Percentiles rank a stretch among this genome's conserved stretches.
Evolutionary conservation across 2,329 filamentous ascomycete genomes (phyloP).

Genomic region (Alternaria burnsii): DNA sequence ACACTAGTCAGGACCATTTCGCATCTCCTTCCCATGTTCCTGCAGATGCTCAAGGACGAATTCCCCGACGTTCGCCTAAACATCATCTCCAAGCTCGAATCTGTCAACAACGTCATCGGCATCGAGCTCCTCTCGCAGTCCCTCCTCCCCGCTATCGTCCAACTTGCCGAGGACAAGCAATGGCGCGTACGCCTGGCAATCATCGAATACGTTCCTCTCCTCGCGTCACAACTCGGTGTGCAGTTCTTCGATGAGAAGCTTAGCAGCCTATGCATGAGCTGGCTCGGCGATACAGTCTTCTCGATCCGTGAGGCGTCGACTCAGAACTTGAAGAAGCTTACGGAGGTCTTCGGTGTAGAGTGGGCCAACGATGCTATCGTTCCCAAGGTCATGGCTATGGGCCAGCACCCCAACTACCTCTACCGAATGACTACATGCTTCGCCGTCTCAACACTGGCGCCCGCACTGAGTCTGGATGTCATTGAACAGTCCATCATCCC

Average conservation of each 20-base stretch:
- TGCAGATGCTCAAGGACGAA: conserved; percentile 99
- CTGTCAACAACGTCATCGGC: conserved; percentile 97
- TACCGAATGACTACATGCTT: conserved; percentile 99
- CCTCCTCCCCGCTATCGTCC: conserved; percentile 94
- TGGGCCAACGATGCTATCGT: conserved; percentile 98
- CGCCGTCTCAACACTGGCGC: conserved; percentile 92
- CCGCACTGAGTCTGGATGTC: conserved; percentile 90
- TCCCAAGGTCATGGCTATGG: conserved; percentile 98
- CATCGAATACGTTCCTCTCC: conserved; percentile 97
- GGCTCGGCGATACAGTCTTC: conserved; percentile 98
- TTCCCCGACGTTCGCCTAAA: conserved; percentile 97
- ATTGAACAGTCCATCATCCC: conserved; percentile 93
- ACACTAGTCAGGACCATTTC: conserved; percentile 77
- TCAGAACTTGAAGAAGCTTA: conserved; percentile 96
- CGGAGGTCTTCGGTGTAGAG: conserved; percentile 96
- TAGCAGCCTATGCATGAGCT: conserved; percentile 94
- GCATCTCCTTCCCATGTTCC: conserved; percentile 96
- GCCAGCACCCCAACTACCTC: conserved; percentile 96
- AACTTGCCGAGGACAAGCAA: conserved; percentile 98
- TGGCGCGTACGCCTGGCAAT: conserved; percentile 98
- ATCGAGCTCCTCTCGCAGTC: conserved; percentile 97
- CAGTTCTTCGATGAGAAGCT: conserved; percentile 99
- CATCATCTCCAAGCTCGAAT: conserved; percentile 99
- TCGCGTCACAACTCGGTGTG: conserved; percentile 94
- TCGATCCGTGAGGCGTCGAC: conserved; percentile 98